phyloP scores from a whole-genome alignment of 2,329 filamentous ascomycete genomes.

The Leptographium lundbergii region DNA sequence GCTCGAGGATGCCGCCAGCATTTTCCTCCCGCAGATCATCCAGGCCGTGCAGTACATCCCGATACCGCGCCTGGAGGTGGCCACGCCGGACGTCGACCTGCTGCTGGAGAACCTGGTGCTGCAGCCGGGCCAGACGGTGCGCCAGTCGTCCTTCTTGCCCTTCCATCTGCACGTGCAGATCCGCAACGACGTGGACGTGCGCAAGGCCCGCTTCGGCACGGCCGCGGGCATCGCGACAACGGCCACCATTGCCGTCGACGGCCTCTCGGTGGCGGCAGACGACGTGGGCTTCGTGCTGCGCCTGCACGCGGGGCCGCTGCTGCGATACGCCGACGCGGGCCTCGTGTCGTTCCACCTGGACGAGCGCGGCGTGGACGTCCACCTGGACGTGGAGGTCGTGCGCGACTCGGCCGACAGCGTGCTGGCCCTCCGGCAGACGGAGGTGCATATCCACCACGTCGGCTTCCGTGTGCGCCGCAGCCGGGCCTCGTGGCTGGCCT shows the following conservation, averaged over 20 bases:
- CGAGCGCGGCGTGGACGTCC: constrained; percentile 74
- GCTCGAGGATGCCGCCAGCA: constrained; percentile 60
- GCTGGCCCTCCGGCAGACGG: constrained; percentile 60
- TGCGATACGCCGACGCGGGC: constrained; percentile 68
- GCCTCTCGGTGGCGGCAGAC: constrained; percentile 70
- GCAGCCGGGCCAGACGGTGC: constrained; percentile 74
- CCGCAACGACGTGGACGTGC: constrained; percentile 74
- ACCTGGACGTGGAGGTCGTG: constrained; percentile 72
- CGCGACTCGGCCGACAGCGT: constrained; percentile 70
- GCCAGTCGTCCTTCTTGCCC: constrained; percentile 79
- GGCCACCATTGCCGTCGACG: constrained; percentile 67
- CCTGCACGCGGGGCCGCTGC: constrained; percentile 54
- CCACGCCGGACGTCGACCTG: constrained; percentile 71
- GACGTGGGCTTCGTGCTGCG: constrained; percentile 87
- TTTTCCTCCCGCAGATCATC: constrained; percentile 69
- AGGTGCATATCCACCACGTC: constrained; percentile 76
- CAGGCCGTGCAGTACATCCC: constrained; percentile 75
- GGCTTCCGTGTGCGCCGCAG: constrained; percentile 64
- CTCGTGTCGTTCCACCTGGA: constrained; percentile 80
- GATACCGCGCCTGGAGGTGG: constrained; percentile 80
- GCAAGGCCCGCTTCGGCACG: constrained; percentile 62
- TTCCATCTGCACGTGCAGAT: constrained; percentile 72
- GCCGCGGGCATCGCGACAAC: constrained; percentile 54
- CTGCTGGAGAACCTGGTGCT: constrained; percentile 83
- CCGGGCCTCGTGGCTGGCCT: constrained; percentile 65